Percentiles rank a stretch among this genome's conserved stretches.
phyloP scores from a whole-genome alignment of 495 filamentous ascomycete genomes.

The Glutinoglossum americanum region DNA sequence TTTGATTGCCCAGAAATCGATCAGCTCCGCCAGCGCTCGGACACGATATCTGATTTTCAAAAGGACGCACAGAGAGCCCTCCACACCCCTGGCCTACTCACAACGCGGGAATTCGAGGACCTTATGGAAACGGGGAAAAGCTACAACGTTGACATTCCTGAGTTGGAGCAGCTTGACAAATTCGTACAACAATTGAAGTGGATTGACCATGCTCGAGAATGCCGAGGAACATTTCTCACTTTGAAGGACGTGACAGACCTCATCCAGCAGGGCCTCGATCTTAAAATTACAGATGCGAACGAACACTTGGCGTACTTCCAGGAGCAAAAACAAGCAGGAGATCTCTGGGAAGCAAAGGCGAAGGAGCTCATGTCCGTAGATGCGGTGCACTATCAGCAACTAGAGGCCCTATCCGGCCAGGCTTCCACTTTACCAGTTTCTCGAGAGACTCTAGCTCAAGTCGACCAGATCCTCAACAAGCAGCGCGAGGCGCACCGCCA shows the following conservation, averaged over 20 bases:
- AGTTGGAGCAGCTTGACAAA: constrained; percentile 65
- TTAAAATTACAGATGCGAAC: constrained; percentile 57
- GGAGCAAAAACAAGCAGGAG: constrained; percentile 51
- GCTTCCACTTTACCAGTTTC: constrained; percentile 63
- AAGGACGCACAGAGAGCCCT: constrained; percentile 49
- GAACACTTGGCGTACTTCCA: constrained; percentile 54
- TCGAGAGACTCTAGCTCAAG: constrained; percentile 51
- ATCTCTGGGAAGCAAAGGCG: constrained; percentile 83
- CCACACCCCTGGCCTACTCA: constrained; percentile 31
- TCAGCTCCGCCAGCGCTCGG: constrained; percentile 66
- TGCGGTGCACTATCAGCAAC: constrained; percentile 73
- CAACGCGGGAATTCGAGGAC: constrained; percentile 63
- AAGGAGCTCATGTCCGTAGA: constrained; percentile 85
- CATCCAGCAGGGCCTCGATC: constrained; percentile 48
- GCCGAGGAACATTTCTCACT: constrained; percentile 36
- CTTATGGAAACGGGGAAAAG: constrained; percentile 67
- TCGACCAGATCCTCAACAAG: constrained; percentile 88
- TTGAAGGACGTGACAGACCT: constrained; percentile 60
- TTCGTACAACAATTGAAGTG: constrained; percentile 73
- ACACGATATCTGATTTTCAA: constrained; percentile 75
- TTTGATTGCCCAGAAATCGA: constrained; percentile 91
- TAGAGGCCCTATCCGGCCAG: constrained; percentile 69
- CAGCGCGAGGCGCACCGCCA: constrained; percentile 85
- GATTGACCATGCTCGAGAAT: constrained; percentile 55
- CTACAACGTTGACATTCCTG: constrained; percentile 88